phyloP scores from a whole-genome alignment of 257 asterid species.

The Fraxinus cuspidata region DNA sequence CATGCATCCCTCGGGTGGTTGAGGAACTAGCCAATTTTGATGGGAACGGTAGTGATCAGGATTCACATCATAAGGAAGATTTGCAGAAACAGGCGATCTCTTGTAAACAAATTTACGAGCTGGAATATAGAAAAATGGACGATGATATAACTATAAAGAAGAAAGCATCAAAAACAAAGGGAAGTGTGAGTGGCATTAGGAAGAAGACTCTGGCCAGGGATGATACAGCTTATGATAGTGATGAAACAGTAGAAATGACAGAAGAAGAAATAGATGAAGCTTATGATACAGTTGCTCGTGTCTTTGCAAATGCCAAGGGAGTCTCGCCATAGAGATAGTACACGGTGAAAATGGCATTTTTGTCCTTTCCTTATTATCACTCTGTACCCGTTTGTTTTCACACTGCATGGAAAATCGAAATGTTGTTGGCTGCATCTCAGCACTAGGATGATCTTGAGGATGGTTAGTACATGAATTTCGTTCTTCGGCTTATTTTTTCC shows the following conservation, averaged over 20 bases:
- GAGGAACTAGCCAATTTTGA: slow-evolving; percentile 70
- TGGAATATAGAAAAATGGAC: slow-evolving; percentile 55
- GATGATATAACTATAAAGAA: slow-evolving; percentile 26
- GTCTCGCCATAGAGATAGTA: neutral
- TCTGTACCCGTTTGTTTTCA: neutral
- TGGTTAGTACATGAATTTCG: neutral
- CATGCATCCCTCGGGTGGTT: slow-evolving; percentile 72
- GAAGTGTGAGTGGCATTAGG: slow-evolving; percentile 21
- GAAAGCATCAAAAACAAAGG: slow-evolving; percentile 29
- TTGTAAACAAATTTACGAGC: slow-evolving; percentile 73
- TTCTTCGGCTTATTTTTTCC: neutral
- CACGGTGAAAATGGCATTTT: neutral
- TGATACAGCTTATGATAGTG: slow-evolving; percentile 54
- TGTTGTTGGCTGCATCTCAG: neutral
- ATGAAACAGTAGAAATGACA: slow-evolving; percentile 91
- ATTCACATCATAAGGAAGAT: slow-evolving; percentile 49
- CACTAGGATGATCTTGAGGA: neutral
- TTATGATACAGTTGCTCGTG: slow-evolving; percentile 42
- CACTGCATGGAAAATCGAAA: neutral
- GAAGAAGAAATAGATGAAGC: slow-evolving; percentile 92
- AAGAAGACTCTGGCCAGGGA: slow-evolving; percentile 27
- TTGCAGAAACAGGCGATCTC: slow-evolving; percentile 63
- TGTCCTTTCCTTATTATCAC: neutral
- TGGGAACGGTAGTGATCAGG: slow-evolving; percentile 14
- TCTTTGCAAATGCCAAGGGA: slow-evolving; percentile 29